Evolutionary conservation across 345 rosid genomes (phyloP), one percentile per base, ranked within the genome.

Genomic region (Diplotaxis tenuifolia): DNA sequence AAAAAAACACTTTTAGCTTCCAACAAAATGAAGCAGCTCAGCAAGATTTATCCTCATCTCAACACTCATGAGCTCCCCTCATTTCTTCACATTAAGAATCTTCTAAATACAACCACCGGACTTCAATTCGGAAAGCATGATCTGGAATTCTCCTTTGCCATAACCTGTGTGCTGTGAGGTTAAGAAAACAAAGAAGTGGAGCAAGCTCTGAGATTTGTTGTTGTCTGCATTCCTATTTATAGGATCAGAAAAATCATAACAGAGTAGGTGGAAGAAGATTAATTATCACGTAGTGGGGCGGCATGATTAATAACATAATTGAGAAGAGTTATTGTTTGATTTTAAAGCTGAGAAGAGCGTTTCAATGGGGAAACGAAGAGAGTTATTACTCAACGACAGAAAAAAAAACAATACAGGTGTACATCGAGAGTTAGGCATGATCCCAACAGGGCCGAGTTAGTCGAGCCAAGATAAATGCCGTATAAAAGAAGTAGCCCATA

Each of bases 41-140:
- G 93, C 97, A 81, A 93, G 84, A 78, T 93, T 92, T 81, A 87
- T 84, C 80, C 90, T 86, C 89, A 90, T 12, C 15, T 38, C 40
- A 34, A 34, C 40, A 34, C 40, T 34, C 40, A 34, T 34, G 12
- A 34, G 40, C 40, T 34, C 40, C 40, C 36, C 36, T 31, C 32
- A 6, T 29, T 29, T 29, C n/a, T 29, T 29, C 32, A 29, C 32
- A 4, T 29, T 29, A 29, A 29, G 32, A 29, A 31, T 31, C 36
- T 31, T 31, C 36, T 31, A 31, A 31, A 10, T 34, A 34, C 12
- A 34, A 8, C 40, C 11, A 34, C 40, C 11, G 12, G 40, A 34
- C 40, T 34, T 34, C 40, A 34, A 34, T 12, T 9, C 40, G 4
- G 3, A 34, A 12, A 34, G 9, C 40, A 34, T 2, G 40, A 34